Conservation (phyloP, 352 stramenopile species). For the Phytophthora chlamydospora region DNA sequence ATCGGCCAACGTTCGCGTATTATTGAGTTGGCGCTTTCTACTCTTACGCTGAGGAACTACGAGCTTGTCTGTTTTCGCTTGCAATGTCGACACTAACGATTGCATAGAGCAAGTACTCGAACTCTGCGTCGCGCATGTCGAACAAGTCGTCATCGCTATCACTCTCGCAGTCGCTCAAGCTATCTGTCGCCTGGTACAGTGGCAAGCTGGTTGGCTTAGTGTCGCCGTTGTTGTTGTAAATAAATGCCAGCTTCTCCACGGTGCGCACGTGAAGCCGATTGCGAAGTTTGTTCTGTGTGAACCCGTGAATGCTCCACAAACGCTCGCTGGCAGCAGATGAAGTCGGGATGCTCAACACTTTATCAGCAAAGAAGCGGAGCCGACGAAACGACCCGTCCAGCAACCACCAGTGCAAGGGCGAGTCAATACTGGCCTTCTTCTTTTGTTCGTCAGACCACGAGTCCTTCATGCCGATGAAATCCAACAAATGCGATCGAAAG, state of each 20-base stretch:
- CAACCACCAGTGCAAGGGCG: constrained; percentile 5
- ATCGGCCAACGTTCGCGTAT: no score
- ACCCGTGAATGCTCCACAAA: constrained; percentile 12
- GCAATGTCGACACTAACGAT: no score
- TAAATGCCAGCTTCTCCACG: constrained; percentile 2
- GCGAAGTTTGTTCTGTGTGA: constrained; percentile 7
- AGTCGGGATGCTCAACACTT: constrained; percentile 1
- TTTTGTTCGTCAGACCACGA: background rate
- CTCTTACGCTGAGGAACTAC: no score
- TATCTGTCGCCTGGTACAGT: no score
- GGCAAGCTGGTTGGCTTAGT: no score
- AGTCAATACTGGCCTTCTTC: background rate
- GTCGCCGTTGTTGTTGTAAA: constrained; percentile 7
- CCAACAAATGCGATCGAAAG: background rate
- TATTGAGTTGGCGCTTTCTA: no score
- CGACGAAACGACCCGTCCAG: background rate
- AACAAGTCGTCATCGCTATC: no score
- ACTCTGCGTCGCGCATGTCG: no score
- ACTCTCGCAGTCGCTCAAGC: no score
- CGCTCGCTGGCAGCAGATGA: constrained; percentile 10
- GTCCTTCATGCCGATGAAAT: background rate
- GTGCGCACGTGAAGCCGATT: constrained; percentile 1
- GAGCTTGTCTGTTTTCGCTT: no score
- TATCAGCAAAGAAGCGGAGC: background rate
- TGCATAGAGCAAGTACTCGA: no score